Evolutionary conservation across 495 filamentous ascomycete species (phyloP).

Genomic region (Talaromyces borbonicus): DNA sequence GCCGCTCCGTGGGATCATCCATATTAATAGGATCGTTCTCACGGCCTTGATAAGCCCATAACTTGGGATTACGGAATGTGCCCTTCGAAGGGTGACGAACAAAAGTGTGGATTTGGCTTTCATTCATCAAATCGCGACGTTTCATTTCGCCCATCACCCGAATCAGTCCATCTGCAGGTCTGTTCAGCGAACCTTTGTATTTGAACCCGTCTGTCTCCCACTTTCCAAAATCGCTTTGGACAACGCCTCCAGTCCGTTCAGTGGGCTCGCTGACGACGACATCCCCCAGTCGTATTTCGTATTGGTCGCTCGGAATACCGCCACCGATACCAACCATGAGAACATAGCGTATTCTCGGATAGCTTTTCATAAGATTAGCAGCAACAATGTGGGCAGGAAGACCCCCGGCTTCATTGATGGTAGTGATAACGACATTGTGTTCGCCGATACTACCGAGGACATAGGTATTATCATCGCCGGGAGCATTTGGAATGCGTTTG

Average conservation of each 20-base stretch:
- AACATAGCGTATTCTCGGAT: conserved; percentile 5
- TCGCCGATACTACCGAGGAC: conserved; percentile 15
- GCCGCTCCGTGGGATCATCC: too few relatives aligned
- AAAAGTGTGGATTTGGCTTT: too few relatives aligned
- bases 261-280: conserved; percentile 7
- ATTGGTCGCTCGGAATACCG: conserved; percentile 13
- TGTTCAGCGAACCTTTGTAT: neutral
- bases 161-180: neutral
- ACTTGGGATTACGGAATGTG: too few relatives aligned
- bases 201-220: neutral
- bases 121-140: neutral
- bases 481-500: neutral
- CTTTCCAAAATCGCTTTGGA: neutral
- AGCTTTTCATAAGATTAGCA: conserved; percentile 4
- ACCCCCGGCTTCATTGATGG: neutral
- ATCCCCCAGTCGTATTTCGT: conserved; percentile 6
- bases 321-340: conserved; percentile 34
- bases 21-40: too few relatives aligned
- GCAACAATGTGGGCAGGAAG: neutral
- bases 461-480: conserved; percentile 17
- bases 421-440: conserved; percentile 22
- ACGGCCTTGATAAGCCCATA: too few relatives aligned
- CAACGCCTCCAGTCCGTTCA: neutral
- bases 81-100: too few relatives aligned
- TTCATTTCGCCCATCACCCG: neutral